These are phyloP conservation scores for Vaccinium darrowii DNA, from an alignment of 148 eudicot species.

Conservation along the genomic window DNA sequence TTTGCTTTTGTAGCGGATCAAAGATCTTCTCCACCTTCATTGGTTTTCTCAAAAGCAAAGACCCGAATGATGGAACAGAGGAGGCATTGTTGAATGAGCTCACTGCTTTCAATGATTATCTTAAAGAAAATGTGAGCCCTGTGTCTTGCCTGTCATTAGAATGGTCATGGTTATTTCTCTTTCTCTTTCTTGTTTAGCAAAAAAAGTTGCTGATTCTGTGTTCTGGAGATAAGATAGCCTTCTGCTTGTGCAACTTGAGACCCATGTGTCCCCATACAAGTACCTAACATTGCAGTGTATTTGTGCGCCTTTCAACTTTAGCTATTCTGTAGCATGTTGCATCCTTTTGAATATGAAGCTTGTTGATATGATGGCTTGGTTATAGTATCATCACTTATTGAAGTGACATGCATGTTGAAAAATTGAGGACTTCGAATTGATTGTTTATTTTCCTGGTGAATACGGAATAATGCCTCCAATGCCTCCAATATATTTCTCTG, in stretches of 20 bases:
- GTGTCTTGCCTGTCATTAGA: neutral
- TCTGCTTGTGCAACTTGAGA: neutral
- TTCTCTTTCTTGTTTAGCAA: neutral
- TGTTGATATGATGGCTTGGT: conserved; percentile 7
- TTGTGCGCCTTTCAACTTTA: neutral
- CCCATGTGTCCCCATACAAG: neutral
- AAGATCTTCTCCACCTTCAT: conserved; percentile 87
- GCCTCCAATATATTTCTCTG: neutral
- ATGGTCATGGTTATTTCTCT: neutral
- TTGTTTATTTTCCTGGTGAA: neutral
- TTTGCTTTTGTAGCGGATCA: conserved; percentile 63
- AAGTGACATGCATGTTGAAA: neutral
- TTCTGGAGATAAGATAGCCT: neutral
- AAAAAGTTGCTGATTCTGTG: neutral
- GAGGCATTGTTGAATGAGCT: conserved; percentile 74
- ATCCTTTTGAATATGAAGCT: neutral
- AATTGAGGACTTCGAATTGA: too few relatives aligned
- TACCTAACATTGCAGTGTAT: neutral
- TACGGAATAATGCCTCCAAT: neutral
- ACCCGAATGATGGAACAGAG: conserved; percentile 79
- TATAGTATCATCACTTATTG: neutral
- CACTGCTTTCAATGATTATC: conserved; percentile 61
- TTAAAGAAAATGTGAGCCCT: conserved; percentile 71
- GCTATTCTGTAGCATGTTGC: neutral
- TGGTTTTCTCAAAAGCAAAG: conserved; percentile 91